Percentiles rank a stretch among this genome's conserved stretches.
phyloP scores from a whole-genome alignment of 2,329 filamentous ascomycete species.

The Aquanectria penicillioides region DNA sequence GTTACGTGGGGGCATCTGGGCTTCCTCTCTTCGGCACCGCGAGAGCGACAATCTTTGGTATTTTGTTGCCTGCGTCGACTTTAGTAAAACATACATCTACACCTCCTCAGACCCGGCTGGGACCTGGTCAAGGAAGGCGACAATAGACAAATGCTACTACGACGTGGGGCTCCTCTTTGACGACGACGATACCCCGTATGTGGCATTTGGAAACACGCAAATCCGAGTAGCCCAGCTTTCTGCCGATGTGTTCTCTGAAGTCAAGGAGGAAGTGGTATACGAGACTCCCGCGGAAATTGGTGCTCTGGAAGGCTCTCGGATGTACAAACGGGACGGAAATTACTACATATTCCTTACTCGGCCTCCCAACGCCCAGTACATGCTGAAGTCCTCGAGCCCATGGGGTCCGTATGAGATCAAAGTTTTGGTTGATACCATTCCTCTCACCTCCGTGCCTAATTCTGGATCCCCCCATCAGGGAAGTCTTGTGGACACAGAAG shows the following conservation, averaged over 20 bases:
- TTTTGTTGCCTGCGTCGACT: slow-evolving; percentile 67
- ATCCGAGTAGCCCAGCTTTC: slow-evolving; percentile 63
- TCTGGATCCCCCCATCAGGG: slow-evolving; percentile 65
- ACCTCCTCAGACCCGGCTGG: slow-evolving; percentile 54
- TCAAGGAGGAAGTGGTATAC: slow-evolving; percentile 57
- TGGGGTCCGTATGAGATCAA: slow-evolving; percentile 63
- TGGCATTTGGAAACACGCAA: slow-evolving; percentile 64
- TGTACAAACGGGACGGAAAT: slow-evolving; percentile 66
- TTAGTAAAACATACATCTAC: slow-evolving; percentile 62
- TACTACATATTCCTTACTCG: slow-evolving; percentile 66
- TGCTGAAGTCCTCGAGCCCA: slow-evolving; percentile 59
- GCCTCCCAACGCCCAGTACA: slow-evolving; percentile 56
- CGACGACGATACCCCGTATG: slow-evolving; percentile 67
- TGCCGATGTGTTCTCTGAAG: slow-evolving; percentile 56
- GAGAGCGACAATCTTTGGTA: slow-evolving; percentile 60
- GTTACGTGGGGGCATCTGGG: slow-evolving; percentile 66
- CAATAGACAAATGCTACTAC: slow-evolving; percentile 62
- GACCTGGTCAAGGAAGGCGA: slow-evolving; percentile 53
- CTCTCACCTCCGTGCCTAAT: slow-evolving; percentile 47
- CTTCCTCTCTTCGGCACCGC: slow-evolving; percentile 63
- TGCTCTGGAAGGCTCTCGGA: slow-evolving; percentile 60
- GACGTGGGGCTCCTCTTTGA: slow-evolving; percentile 68
- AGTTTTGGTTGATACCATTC: slow-evolving; percentile 56
- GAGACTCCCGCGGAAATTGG: slow-evolving; percentile 32
- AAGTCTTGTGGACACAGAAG: slow-evolving; percentile 61